Conservation (phyloP, 2,329 filamentous ascomycete genomes). For the Cryphonectria radicalis region DNA sequence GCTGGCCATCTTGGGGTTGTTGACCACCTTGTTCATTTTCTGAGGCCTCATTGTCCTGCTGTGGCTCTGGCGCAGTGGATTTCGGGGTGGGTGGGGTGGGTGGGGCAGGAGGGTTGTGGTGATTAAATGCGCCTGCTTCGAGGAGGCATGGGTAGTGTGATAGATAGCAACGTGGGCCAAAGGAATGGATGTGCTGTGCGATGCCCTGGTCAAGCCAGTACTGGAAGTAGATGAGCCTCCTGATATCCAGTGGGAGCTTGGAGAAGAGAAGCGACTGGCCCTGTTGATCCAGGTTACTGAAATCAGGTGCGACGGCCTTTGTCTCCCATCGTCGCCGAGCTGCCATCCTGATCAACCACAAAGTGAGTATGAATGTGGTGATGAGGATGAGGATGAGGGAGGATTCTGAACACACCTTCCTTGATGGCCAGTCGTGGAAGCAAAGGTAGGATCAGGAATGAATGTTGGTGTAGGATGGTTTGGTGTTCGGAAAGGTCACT, state of each 20-base stretch:
- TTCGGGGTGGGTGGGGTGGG: neutral
- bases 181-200: conserved; percentile 16
- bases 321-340: neutral
- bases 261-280: conserved; percentile 30
- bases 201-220: conserved; percentile 23
- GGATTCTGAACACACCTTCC: neutral
- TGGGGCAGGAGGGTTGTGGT: neutral
- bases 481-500: neutral
- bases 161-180: neutral
- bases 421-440: too few species aligned
- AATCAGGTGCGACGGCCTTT: neutral
- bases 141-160: conserved; percentile 18
- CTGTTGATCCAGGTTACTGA: neutral
- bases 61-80: neutral
- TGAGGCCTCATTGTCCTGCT: neutral
- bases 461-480: neutral
- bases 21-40: neutral
- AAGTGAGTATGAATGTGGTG: neutral
- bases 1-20: neutral
- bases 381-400: neutral
- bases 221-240: conserved; percentile 25
- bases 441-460: neutral
- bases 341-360: neutral
- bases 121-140: neutral
- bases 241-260: conserved; percentile 24